Evolutionary conservation across 1,139 yeast genomes (phyloP), one percentile per base, ranked within the genome.

Genomic region (Blastobotrys persicus): DNA sequence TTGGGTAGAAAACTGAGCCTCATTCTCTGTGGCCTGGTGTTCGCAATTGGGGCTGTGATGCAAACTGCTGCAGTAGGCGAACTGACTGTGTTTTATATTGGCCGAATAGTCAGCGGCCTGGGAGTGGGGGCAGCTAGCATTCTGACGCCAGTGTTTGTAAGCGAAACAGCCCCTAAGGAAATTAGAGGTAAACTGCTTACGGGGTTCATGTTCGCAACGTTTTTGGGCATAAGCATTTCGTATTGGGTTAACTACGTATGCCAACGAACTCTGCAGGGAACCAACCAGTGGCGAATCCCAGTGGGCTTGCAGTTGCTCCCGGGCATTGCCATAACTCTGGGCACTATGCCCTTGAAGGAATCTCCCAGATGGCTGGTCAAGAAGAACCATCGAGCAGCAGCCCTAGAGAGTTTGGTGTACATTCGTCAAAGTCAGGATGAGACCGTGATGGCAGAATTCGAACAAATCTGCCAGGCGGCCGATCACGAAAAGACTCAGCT

Each of bases 101-200:
- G 88, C 18, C 75, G 91, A 61, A 68, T 76, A 43, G 66, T 83
- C 48, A 75, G 82, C 51, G 89, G 89, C 51, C 53, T 81, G 44
- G 80, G 86, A 49, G 76, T 82, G 50, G 91, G 91, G 48, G 72
- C 80, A 48, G 80, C 83, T 61, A 79, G 87, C 2, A 76, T 85
- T 38, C 74, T 80, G 44, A 75, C 83, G 34, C 84, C 88, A 7
- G 80, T 81, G 45, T 84, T 83, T 65, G 77, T 83, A 49, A 73
- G 84, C 16, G 91, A 84, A 60, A 74, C 82, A 48, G 75, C 83
- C 18, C 83, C 88, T 44, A 71, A 56, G 68, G 73, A 56, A 69
- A 75, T 62, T 73, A 83, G 75, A 82, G 88, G 62, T 56, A 75
- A 56, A 73, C 79, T 61, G 77, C 49, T 51, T 13, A 49, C 47